Percentiles rank a stretch among this genome's conserved stretches.
Evolutionary conservation across 2,329 filamentous ascomycete species (phyloP).

Genomic region (Hortaea sp.): DNA sequence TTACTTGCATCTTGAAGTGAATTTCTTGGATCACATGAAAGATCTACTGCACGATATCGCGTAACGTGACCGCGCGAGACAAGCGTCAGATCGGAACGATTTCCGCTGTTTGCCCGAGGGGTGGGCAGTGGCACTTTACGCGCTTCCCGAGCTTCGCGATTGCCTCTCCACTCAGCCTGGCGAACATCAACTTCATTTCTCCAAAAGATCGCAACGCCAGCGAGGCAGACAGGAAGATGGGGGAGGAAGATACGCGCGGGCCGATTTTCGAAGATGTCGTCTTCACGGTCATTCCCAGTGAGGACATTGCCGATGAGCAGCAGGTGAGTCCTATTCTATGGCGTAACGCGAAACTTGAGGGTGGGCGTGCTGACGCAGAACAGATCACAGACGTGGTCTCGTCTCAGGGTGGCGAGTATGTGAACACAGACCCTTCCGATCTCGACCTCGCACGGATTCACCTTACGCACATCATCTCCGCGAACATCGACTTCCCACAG

Average conservation of each 20-base stretch:
- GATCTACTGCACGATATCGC: too few species aligned
- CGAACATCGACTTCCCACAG: slow-evolving; percentile 83
- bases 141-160: not conserved
- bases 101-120: too few species aligned
- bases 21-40: too few species aligned
- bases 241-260: not conserved
- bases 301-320: slow-evolving; percentile 11
- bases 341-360: not conserved
- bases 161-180: not conserved
- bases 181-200: not conserved
- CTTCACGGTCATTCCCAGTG: slow-evolving; percentile 36
- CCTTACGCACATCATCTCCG: slow-evolving; percentile 58
- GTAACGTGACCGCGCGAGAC: too few species aligned
- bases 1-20: too few species aligned
- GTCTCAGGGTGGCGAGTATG: slow-evolving; percentile 39
- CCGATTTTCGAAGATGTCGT: slow-evolving; percentile 28
- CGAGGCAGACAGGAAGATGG: not conserved
- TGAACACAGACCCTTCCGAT: slow-evolving; percentile 31
- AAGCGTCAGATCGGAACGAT: too few species aligned
- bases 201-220: not conserved
- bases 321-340: not conserved
- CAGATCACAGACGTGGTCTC: slow-evolving; percentile 39
- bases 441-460: slow-evolving; percentile 26
- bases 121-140: not conserved
- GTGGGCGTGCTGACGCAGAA: not conserved